A percentile compares a stretch with the other conserved stretches of the same genome.
Evolutionary conservation across 768 basidiomycete genomes (phyloP).

Genomic region (Termitomyces sp.): DNA sequence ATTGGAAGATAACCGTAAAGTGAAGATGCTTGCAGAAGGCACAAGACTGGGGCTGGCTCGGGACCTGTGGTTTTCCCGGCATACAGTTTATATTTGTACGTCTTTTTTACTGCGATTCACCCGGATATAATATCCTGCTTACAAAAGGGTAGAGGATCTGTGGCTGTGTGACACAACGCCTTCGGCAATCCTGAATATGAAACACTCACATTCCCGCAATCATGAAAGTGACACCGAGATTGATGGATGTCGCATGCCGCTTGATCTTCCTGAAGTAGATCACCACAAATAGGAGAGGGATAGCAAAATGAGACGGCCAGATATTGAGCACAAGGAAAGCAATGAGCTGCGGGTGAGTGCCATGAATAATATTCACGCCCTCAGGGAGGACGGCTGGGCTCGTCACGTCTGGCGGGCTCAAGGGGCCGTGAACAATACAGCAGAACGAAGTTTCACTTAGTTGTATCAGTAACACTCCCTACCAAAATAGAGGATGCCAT

Average conservation of each 20-base stretch:
- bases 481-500: slow-evolving; percentile 5
- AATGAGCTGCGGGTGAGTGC: slow-evolving; percentile 33
- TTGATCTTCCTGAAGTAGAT: slow-evolving; percentile 36
- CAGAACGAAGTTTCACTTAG: not conserved
- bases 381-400: not conserved
- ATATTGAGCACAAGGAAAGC: slow-evolving; percentile 41
- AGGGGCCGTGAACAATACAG: not conserved
- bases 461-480: not conserved
- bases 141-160: slow-evolving; percentile 38
- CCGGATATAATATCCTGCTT: slow-evolving; percentile 7
- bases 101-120: not conserved
- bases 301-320: slow-evolving; percentile 45
- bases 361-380: slow-evolving; percentile 34
- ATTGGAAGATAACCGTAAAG: slow-evolving; percentile 44
- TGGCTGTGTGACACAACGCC: not conserved
- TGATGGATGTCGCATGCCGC: slow-evolving; percentile 42
- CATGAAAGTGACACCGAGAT: slow-evolving; percentile 39
- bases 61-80: slow-evolving; percentile 35
- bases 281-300: slow-evolving; percentile 37
- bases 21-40: slow-evolving; percentile 41
- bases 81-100: slow-evolving; percentile 18
- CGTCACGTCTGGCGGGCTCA: not conserved
- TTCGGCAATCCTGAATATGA: not conserved
- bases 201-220: slow-evolving; percentile 38
- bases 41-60: slow-evolving; percentile 37